Base-by-base conservation (phyloP, 2,329 filamentous ascomycete species). In the Emericellopsis atlantica region DNA sequence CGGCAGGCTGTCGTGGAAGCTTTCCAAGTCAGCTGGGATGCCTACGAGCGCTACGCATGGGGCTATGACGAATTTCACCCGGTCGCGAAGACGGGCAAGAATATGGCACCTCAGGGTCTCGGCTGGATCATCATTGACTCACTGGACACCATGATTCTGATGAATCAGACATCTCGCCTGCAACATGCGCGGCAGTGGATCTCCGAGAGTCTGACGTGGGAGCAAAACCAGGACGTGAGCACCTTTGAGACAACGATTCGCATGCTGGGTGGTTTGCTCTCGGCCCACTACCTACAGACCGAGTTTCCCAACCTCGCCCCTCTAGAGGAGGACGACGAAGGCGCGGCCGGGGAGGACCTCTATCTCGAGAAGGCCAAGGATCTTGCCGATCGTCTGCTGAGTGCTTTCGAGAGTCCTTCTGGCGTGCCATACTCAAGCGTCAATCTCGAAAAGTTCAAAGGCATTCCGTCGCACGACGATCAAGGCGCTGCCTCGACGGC, bases 71-170 rank as follows among this genome's bases (percentile, higher is more conserved):
- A 92, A 59, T 98, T 84, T 57, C 79, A 86, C 51, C 92, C 92
- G 2, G 64, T 90, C 23, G 79, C 84, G 6, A 92, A 92, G 57
- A 77, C 66, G 15, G 85, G 87, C 39, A 71, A 70, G 40, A 79
- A 92, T 52, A 96, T 98, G 90, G 80, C 87, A 6, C 73, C 82
- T 4, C 79, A 86, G 46, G 92, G 90, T 22, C 72, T 98, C 62
- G 92, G 92, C 24, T 98, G 93, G 92, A 96, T 96, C 54, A 95
- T 98, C 46, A 82, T 98, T 43, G 92, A 98, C 64, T 80, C 90
- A 11, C 68, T 98, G 47, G 92, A 98, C 60, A 98, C 92, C 1
- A 76, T 96, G 72, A 98, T 98, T 66, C 70, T 98, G 45, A 98
- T 98, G 92, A 96, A 96, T 59, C 70, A 95, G 48, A 96, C 90